Evolutionary conservation across 768 basidiomycete genomes (phyloP).

Genomic region (Pleurotus salmoneostramineus): DNA sequence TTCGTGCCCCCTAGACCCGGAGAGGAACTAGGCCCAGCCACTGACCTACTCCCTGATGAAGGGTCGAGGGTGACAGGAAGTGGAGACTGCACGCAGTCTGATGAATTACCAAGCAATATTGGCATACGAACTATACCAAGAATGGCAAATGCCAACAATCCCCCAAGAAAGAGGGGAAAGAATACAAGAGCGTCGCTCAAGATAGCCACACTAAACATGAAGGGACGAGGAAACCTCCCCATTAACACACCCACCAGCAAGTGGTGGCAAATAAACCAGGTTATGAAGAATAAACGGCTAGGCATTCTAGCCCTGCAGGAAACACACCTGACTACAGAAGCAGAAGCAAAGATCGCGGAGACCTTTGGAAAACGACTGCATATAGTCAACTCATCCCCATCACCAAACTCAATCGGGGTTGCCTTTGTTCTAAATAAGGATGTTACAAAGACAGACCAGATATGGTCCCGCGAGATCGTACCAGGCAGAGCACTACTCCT

Average conservation of each 20-base stretch:
- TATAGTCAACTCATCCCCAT: constrained; percentile 13
- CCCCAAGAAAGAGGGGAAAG: too few species aligned
- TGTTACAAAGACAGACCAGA: constrained; percentile 17
- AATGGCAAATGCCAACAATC: too few species aligned
- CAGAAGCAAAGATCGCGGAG: constrained; percentile 1
- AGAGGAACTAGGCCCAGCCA: too few species aligned
- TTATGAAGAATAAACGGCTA: constrained; percentile 20
- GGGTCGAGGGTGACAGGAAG: too few species aligned
- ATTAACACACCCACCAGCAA: constrained; percentile 10
- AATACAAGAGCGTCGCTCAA: too few species aligned
- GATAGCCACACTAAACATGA: constrained; percentile 21
- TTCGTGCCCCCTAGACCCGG: too few species aligned
- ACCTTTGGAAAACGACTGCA: constrained; percentile 10
- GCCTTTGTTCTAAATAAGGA: constrained; percentile 30
- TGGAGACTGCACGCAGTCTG: too few species aligned
- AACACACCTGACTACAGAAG: constrained; percentile 22
- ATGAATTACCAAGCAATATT: too few species aligned
- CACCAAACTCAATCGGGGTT: constrained; percentile 22
- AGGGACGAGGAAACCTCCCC: constrained; percentile 10
- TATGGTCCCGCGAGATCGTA: neutral
- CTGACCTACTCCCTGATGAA: too few species aligned
- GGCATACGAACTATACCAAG: too few species aligned
- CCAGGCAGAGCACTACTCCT: too few species aligned
- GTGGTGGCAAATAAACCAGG: constrained; percentile 21
- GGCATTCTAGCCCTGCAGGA: constrained; percentile 26